Evolutionary conservation across 768 basidiomycete species (phyloP).

Genomic region (Termitomyces sp.): DNA sequence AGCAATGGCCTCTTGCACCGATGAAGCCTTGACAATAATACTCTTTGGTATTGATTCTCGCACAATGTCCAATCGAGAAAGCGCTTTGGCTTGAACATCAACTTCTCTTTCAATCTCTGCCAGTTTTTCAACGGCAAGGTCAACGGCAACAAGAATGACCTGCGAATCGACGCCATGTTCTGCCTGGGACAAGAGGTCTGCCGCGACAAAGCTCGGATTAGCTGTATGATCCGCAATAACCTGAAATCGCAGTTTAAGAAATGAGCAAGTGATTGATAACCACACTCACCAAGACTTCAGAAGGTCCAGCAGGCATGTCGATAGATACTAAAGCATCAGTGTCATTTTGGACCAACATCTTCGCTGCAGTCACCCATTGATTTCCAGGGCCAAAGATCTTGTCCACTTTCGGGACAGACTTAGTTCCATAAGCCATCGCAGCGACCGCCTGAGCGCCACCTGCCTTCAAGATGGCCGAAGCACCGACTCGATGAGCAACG

Average conservation of each 20-base stretch:
- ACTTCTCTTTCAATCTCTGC: slow-evolving; percentile 79
- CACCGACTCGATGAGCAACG: slow-evolving; percentile 88
- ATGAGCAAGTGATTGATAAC: background rate
- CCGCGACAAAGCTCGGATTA: slow-evolving; percentile 88
- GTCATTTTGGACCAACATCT: slow-evolving; percentile 99
- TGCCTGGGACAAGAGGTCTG: slow-evolving; percentile 95
- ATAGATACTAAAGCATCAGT: slow-evolving; percentile 94
- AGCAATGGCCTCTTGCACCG: slow-evolving; percentile 68
- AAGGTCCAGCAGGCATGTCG: slow-evolving; percentile 99
- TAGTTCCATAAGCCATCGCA: slow-evolving; percentile 94
- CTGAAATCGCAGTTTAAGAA: slow-evolving; percentile 32
- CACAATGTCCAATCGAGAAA: slow-evolving; percentile 87
- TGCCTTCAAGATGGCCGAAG: slow-evolving; percentile 86
- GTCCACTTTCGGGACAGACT: slow-evolving; percentile 95
- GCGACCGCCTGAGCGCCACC: slow-evolving; percentile 97
- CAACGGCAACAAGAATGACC: slow-evolving; percentile 85
- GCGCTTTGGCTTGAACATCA: slow-evolving; percentile 79
- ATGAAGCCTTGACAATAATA: slow-evolving; percentile 72
- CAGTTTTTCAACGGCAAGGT: slow-evolving; percentile 57
- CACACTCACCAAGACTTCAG: slow-evolving; percentile 85
- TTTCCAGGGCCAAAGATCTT: slow-evolving; percentile 99
- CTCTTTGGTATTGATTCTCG: slow-evolving; percentile 87
- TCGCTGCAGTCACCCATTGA: slow-evolving; percentile 99
- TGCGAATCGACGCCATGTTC: slow-evolving; percentile 99
- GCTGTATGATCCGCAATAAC: slow-evolving; percentile 90